Conservation (phyloP, 1,284 basidiomycete genomes). For the Sporisorium reilianum region DNA sequence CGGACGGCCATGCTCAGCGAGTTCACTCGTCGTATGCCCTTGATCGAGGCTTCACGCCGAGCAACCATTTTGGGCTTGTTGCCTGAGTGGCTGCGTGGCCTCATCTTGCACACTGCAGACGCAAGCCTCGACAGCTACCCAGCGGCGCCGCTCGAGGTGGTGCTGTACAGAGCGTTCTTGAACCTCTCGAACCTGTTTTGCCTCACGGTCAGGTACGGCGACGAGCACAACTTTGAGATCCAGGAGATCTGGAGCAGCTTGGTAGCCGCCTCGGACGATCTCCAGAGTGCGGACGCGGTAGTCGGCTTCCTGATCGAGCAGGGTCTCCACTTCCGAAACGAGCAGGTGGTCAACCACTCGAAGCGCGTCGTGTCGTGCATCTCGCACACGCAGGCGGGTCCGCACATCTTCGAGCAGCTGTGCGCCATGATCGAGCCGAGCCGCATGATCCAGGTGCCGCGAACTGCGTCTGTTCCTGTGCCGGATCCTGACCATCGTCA, state of each 20-base stretch:
- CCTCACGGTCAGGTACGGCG: constrained; percentile 82
- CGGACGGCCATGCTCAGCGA: constrained; percentile 79
- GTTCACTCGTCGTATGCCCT: constrained; percentile 80
- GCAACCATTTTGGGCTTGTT: constrained; percentile 58
- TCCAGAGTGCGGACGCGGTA: constrained; percentile 82
- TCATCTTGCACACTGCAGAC: constrained; percentile 46
- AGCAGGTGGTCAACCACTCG: constrained; percentile 82
- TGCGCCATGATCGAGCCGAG: constrained; percentile 86
- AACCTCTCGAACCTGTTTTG: constrained; percentile 85
- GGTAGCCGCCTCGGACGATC: constrained; percentile 71
- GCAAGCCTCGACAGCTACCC: constrained; percentile 25
- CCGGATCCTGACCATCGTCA: constrained; percentile 66
- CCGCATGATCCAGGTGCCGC: constrained; percentile 80
- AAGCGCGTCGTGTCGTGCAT: constrained; percentile 86
- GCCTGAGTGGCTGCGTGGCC: constrained; percentile 58
- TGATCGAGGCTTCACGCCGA: constrained; percentile 70
- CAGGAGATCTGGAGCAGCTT: constrained; percentile 83
- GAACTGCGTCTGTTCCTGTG: constrained; percentile 73
- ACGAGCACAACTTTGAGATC: constrained; percentile 84
- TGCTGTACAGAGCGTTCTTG: constrained; percentile 52
- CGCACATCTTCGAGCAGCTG: constrained; percentile 82
- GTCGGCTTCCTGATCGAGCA: constrained; percentile 88
- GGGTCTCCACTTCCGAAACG: constrained; percentile 83
- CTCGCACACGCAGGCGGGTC: constrained; percentile 81
- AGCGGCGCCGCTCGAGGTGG: constrained; percentile 36